Conservation (phyloP, 805 yeast genomes). For the Saccharomyces eubayanus region DNA sequence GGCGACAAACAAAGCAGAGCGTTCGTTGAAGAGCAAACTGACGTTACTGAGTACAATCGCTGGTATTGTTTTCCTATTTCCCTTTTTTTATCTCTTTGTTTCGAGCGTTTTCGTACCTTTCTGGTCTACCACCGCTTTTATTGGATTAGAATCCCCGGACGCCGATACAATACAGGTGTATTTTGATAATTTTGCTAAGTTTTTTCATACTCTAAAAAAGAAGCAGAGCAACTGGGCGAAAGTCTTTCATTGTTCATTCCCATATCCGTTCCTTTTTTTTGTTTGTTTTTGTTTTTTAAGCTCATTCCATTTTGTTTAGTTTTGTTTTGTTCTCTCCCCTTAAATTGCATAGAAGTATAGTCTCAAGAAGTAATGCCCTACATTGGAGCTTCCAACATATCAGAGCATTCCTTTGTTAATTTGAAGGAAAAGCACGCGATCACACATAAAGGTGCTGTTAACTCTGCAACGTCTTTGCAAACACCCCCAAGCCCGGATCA, state of each 20-base stretch:
- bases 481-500: not conserved
- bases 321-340: not conserved
- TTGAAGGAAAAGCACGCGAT: slow-evolving; percentile 25
- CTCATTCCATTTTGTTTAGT: not conserved
- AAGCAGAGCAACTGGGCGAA: not conserved
- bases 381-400: slow-evolving; percentile 26
- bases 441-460: slow-evolving; percentile 2
- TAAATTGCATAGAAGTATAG: not conserved
- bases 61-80: not conserved
- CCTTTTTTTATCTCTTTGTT: not conserved
- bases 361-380: slow-evolving; percentile 22
- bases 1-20: not conserved
- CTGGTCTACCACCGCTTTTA: not conserved
- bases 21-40: not conserved
- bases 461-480: not conserved
- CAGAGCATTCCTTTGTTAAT: slow-evolving; percentile 18
- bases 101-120: not conserved
- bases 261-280: not conserved
- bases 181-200: not conserved
- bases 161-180: not conserved
- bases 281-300: not conserved
- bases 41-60: not conserved
- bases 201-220: not conserved
- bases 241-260: not conserved
- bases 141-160: not conserved